phyloP scores from a whole-genome alignment of 1,284 basidiomycete genomes.

The Pisolithus thermaeus region DNA sequence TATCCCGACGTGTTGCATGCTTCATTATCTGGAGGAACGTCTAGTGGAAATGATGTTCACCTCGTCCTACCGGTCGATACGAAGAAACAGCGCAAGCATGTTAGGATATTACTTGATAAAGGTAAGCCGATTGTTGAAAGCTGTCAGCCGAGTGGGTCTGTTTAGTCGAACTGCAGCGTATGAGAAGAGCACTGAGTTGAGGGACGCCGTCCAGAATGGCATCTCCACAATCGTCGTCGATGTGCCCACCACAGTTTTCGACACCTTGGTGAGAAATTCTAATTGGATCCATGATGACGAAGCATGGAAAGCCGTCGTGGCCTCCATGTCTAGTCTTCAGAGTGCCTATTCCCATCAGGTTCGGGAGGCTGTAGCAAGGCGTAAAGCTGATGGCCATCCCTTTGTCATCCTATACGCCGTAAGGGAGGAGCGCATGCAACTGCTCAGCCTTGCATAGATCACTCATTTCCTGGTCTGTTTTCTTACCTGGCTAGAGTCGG shows the following conservation, averaged over 20 bases:
- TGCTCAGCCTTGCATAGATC: slow-evolving; percentile 40
- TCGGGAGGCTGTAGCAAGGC: slow-evolving; percentile 55
- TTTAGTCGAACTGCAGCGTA: slow-evolving; percentile 40
- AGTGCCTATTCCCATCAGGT: slow-evolving; percentile 58
- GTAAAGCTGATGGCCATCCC: slow-evolving; percentile 55
- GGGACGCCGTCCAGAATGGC: slow-evolving; percentile 49
- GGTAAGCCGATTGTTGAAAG: slow-evolving; percentile 34
- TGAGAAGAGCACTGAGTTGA: slow-evolving; percentile 51
- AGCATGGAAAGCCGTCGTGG: slow-evolving; percentile 55
- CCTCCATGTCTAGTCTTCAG: slow-evolving; percentile 49
- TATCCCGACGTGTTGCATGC: slow-evolving; percentile 32
- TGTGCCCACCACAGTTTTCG: slow-evolving; percentile 54
- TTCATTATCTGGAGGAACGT: slow-evolving; percentile 33
- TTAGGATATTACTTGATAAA: slow-evolving; percentile 63
- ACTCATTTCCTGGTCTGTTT: background rate
- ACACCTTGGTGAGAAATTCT: slow-evolving; percentile 49
- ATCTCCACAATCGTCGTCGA: slow-evolving; percentile 70
- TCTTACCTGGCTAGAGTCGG: too few species aligned
- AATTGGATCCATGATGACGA: slow-evolving; percentile 72
- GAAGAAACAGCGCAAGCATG: slow-evolving; percentile 69
- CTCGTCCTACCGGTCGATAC: slow-evolving; percentile 59
- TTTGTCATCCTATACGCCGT: slow-evolving; percentile 65
- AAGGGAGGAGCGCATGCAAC: slow-evolving; percentile 62
- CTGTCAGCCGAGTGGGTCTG: slow-evolving; percentile 4
- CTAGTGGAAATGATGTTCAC: slow-evolving; percentile 43